Conservation (phyloP, 148 eudicot species). For the Rhododendron vialii region DNA sequence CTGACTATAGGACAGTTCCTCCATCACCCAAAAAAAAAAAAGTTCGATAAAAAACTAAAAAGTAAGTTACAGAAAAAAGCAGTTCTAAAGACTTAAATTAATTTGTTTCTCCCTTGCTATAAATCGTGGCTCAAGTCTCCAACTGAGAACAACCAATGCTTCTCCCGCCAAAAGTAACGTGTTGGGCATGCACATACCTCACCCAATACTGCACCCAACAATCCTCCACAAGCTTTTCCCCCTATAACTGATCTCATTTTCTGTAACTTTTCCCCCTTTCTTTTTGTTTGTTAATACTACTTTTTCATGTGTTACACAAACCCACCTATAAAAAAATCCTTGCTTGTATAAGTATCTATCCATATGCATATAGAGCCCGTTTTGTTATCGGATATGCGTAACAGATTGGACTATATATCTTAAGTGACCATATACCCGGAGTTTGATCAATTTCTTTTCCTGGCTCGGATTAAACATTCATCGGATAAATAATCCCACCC, state of each 20-base stretch:
- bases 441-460: too few species aligned
- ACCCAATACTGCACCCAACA: background rate
- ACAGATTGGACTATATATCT: background rate
- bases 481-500: too few species aligned
- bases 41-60: too few species aligned
- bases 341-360: background rate
- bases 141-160: background rate
- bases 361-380: background rate
- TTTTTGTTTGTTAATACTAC: background rate
- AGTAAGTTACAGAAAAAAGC: background rate
- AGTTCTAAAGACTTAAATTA: background rate
- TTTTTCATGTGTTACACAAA: constrained; percentile 5
- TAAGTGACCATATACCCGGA: too few species aligned
- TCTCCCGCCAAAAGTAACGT: background rate
- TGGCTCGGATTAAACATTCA: too few species aligned
- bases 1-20: too few species aligned
- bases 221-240: background rate
- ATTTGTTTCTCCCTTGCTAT: background rate
- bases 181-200: background rate
- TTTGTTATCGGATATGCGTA: background rate
- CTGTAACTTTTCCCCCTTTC: background rate
- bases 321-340: background rate
- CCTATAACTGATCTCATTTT: background rate
- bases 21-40: too few species aligned
- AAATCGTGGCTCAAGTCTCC: background rate